phyloP scores from a whole-genome alignment of 106 monocot species.

The Phalaenopsis aphrodite region DNA sequence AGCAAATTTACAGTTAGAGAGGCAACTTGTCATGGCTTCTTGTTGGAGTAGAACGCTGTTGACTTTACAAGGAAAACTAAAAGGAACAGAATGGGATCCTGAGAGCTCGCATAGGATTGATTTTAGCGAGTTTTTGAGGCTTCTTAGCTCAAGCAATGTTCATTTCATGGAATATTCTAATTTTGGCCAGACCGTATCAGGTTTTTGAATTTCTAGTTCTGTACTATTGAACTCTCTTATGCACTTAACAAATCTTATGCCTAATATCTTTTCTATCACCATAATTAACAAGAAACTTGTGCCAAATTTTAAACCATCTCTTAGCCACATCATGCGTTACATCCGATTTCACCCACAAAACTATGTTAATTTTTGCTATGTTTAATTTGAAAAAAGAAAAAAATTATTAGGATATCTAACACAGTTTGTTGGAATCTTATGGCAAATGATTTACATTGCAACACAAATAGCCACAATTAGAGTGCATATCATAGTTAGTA shows the following conservation, averaged over 20 bases:
- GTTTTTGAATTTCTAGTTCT: conserved; percentile 19
- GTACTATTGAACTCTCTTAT: not conserved
- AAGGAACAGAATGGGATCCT: conserved; percentile 83
- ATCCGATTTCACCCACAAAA: not conserved
- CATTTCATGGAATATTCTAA: conserved; percentile 87
- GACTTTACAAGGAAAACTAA: conserved; percentile 77
- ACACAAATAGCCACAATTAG: too few species aligned
- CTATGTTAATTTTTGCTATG: not conserved
- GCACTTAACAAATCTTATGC: not conserved
- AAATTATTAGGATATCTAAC: not conserved
- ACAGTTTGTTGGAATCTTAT: not conserved
- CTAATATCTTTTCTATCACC: not conserved
- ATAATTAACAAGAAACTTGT: not conserved
- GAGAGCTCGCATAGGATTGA: conserved; percentile 68
- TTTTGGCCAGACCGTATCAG: conserved; percentile 64
- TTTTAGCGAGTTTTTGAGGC: conserved; percentile 65
- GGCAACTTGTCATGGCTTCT: conserved; percentile 73
- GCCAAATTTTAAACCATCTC: not conserved
- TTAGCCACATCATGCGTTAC: not conserved
- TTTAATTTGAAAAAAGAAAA: not conserved
- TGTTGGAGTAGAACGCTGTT: conserved; percentile 63
- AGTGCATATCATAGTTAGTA: too few species aligned
- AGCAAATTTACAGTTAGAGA: conserved; percentile 62
- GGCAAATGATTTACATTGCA: not conserved
- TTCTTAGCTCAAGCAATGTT: conserved; percentile 75